Base-by-base conservation (phyloP, 306 rosid species). In the Lotus japonicus region DNA sequence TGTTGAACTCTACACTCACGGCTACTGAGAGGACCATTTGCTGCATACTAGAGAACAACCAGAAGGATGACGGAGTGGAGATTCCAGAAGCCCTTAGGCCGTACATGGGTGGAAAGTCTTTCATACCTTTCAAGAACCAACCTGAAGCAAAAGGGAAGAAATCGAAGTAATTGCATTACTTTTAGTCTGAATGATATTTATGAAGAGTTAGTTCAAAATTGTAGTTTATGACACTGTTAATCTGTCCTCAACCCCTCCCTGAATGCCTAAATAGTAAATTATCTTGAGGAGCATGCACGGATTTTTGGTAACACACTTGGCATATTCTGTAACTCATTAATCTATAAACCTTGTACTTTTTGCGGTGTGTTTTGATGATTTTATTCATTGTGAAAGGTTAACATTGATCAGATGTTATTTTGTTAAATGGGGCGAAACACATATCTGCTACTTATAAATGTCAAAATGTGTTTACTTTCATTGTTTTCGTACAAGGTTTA, bases 91-190 rank as follows among this genome's bases (percentile, higher is more conserved):
- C 70, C 52, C 83, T 94, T 43, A 84, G 54, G 53, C 87, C 84
- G 44, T 90, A 60, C 69, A 85, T 94, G 96, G 87, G 92, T 14
- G 95, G 98, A 73, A 88, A 80, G 83, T 31, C 82, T 39, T 90
- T 86, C 86, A 71, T 94, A 8, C 96, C 98, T 31, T 94, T 90
- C 92, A 88, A 88, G 80, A 78, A 11, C 76, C 84, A 86, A 33
- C 85, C 88, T 41, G 96, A 89, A 71, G 88, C 82, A 90, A 87
- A 88, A 90, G 98, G 97, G 96, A 94, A 90, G 92, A 90, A 90
- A 94, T 87, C 92, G 14, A 94, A 85, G 95, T 90, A 81, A 84
- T 69, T 88, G 75, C 77, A 73, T 77, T 73, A 7, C 70, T 75
- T 78, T 76, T 41, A 33, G 73, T 75, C 76, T 48, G 68, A 55